phyloP scores from a whole-genome alignment of 2,329 filamentous ascomycete genomes.

The Huntiella abstrusa region DNA sequence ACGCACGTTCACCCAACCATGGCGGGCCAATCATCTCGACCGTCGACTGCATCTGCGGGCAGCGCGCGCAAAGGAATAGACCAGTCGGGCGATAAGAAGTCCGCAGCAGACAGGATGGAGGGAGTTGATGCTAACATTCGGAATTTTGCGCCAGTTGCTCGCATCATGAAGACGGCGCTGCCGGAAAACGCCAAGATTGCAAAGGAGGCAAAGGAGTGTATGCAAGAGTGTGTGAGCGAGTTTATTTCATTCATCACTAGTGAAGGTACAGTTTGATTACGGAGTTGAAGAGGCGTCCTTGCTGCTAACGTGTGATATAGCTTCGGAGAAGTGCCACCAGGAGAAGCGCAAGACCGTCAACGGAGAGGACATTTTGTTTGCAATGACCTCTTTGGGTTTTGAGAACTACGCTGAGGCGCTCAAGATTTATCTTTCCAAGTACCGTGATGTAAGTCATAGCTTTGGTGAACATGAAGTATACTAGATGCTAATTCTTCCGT shows the following conservation, averaged over 20 bases:
- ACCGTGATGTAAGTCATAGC: constrained; percentile 63
- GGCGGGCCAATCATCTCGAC: no score
- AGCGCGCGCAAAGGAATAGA: no score
- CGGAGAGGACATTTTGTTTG: constrained; percentile 94
- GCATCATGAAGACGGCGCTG: constrained; percentile 96
- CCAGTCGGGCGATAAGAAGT: neutral
- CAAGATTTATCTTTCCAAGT: constrained; percentile 95
- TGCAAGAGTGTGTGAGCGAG: constrained; percentile 99
- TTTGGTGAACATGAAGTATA: neutral
- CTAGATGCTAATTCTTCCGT: neutral
- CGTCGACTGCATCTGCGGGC: no score
- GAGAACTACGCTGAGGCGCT: constrained; percentile 97
- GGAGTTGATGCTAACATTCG: constrained; percentile 72
- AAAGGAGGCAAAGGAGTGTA: constrained; percentile 98
- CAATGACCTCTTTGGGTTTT: constrained; percentile 96
- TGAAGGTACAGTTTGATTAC: constrained; percentile 50
- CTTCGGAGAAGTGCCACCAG: constrained; percentile 97
- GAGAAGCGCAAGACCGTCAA: constrained; percentile 99
- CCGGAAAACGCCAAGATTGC: constrained; percentile 98
- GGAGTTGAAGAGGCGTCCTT: neutral
- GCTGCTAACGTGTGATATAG: constrained; percentile 27
- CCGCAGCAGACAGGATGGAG: neutral
- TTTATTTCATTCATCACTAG: constrained; percentile 99
- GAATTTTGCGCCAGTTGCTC: constrained; percentile 87
- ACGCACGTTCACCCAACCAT: no score